Evolutionary conservation across 2,329 filamentous ascomycete genomes (phyloP), one percentile per base, ranked within the genome.

Genomic region (Stagonosporopsis cucurbitacearum): DNA sequence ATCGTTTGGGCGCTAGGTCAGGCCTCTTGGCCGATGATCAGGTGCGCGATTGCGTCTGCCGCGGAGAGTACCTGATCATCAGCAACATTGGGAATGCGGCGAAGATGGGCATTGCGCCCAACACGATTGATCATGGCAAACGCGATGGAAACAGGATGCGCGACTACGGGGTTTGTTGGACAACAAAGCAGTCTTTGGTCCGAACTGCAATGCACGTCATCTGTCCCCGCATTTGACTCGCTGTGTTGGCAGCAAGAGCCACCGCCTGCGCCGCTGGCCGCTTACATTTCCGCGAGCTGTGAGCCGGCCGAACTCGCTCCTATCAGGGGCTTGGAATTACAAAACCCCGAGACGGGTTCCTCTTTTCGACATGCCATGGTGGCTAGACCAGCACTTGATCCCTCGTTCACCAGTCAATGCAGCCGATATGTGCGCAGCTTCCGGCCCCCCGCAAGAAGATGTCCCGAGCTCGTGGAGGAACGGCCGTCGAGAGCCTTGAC

Each of bases 401-500:
- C 4, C 22, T n/a, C 36, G 23, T 40, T 36, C 43, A 40, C 12
- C 45, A 48, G 50, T 40, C 43, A 7, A 47, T 59, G 50, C 50
- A 53, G 51, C 42, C 60, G 50, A 50, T 45, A 40, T 35, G 26
- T 41, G 40, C 32, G 40, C 49, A 35, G 33, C 49, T 41, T 58
- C 64, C 58, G 62, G 62, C 40, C 44, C 44, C 46, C 50, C 62
- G 66, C 67, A 68, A 69, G 56, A 58, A 59, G 54, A 68, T 70
- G 59, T 63, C 60, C 71, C 69, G 70, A 74, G 69, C 67, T 60
- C 35, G 50, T 59, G 52, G 50, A 57, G 25, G 48, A 58, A 46
- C 59, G 49, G 57, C 71, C 72, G 72, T 73, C 67, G 65, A 58
- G 58, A 73, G 42, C 71, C 71, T 71, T 50, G 23, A 43, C 56